Base-by-base conservation (phyloP, 352 stramenopile genomes). In the Globisporangium spiculum region DNA sequence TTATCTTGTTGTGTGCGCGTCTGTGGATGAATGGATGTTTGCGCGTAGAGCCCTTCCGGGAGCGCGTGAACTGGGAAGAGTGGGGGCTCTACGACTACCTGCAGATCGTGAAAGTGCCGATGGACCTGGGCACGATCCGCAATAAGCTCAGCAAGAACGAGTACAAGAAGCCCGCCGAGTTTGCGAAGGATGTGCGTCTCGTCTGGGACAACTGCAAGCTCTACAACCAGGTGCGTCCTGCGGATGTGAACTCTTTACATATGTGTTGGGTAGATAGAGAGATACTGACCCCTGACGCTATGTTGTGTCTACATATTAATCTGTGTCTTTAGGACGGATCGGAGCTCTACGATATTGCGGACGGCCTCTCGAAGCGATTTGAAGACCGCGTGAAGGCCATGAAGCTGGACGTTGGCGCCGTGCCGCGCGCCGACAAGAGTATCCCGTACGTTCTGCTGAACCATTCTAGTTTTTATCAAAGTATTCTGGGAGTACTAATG, bases 21-120 rank as follows among this genome's bases (percentile, higher is more conserved):
- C 18, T 54, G 6, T 12, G 46, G 5, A 54, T 24, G 46, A 22
- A 54, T 54, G 46, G 5, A 20, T 48, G 4, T 8, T 1, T 1
- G 0, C 20, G 52, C 16, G 32, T 62, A 93, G 88, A 94, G 66
- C 80, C 88, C 1, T 96, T 96, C 65, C 86, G 79, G 26, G 86
- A 96, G 78, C 88, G 88, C 67, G 88, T 96, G 63, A 96, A 96
- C 75, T 96, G 88, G 88, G 88, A 96, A 67, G 88, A 96, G 67
- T 96, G 86, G 87, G 87, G 85, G 9, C 80, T 98, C 16, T 90
- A 93, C 60, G 91, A 97, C 80, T 98, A 98, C 77, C 72, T 96
- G 46, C 79, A 96, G 68, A 80, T 97, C 57, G 86, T 98, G 41
- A 98, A 97, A 69, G 82, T 86, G 66, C 92, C 92, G 44, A 97